Base-by-base conservation (phyloP, 2,329 filamentous ascomycete species). In the Kalmusia sp. region DNA sequence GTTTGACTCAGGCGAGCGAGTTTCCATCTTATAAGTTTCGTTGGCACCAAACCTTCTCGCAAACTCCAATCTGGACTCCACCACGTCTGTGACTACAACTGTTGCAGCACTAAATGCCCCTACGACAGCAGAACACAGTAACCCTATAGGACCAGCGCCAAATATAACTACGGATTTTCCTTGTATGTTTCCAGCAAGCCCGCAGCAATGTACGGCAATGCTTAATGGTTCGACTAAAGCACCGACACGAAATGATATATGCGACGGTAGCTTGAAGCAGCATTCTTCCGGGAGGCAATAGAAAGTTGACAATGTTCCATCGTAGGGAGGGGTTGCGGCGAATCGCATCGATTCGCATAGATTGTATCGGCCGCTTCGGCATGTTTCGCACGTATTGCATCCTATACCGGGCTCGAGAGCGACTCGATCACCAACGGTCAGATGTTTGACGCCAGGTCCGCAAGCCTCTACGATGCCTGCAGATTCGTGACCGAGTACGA, bases 111-210 rank as follows among this genome's bases (percentile, higher is more conserved):
- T 53, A 37, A 59, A 61, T 7, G 58, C 58, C 7, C 49, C 37
- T 27, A 49, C 51, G 6, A 61, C 56, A n/a, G 58, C 47, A 43
- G 47, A 44, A 38, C 50, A 55, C 5, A 61, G 51, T 7, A 61
- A 51, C 7, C 61, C 56, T 39, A 63, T 55, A 11, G 61, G 58
- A 2, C 61, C 61, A 17, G 61, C 58, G 12, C 61, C 58, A 19
- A 55, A 60, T 0, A 63, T 46, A 27, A 48, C 43, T 1, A 58
- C 28, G 0, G 54, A 39, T 19, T 44, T 55, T 28, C 58, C 58
- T 37, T 51, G 52, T 22, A 55, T 12, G 24, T 64, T 54, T 17
- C 64, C 62, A 7, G 89, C 86, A 52, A 83, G 67, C 41, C 49
- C 17, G 34, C 53, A 33, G 43, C 57, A 47, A 54, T 65, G 63